These are phyloP conservation scores for Drosera capensis DNA, from an alignment of 148 eudicot species.

Conservation along the genomic window DNA sequence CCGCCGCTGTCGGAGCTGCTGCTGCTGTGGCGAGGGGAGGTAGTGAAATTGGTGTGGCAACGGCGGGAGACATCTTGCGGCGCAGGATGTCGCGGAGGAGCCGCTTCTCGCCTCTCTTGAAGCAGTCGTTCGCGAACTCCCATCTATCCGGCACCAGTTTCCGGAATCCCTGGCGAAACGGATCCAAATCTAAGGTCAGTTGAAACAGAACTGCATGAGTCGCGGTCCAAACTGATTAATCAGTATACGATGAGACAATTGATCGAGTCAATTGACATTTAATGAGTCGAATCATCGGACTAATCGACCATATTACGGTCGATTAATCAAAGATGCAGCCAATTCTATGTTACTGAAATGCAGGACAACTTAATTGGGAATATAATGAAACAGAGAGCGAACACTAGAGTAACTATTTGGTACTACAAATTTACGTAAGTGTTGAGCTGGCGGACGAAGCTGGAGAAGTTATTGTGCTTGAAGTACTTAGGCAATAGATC, in stretches of 20 bases:
- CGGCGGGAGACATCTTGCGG: background rate
- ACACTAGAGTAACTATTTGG: background rate
- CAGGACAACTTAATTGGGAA: no score
- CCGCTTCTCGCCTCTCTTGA: background rate
- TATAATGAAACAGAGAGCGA: background rate
- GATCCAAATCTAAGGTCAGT: conserved; percentile 1
- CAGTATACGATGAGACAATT: no score
- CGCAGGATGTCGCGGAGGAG: background rate
- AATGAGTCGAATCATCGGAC: no score
- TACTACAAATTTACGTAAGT: conserved; percentile 55
- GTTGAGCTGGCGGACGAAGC: conserved; percentile 72
- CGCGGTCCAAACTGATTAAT: background rate
- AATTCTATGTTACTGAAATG: no score
- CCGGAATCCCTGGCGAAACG: conserved; percentile 18
- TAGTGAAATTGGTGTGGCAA: background rate
- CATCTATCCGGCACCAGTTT: conserved; percentile 4
- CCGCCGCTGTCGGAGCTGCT: background rate
- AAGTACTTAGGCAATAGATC: conserved; percentile 64
- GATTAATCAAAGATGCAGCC: no score
- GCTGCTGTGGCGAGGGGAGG: background rate
- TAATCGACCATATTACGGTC: no score
- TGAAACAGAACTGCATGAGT: background rate
- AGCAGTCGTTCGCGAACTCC: background rate
- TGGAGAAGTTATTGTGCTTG: conserved; percentile 74
- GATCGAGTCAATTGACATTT: no score